A percentile compares a stretch with the other conserved stretches of the same genome.
phyloP scores from a whole-genome alignment of 306 rosid genomes.

The Rosa multiflora region DNA sequence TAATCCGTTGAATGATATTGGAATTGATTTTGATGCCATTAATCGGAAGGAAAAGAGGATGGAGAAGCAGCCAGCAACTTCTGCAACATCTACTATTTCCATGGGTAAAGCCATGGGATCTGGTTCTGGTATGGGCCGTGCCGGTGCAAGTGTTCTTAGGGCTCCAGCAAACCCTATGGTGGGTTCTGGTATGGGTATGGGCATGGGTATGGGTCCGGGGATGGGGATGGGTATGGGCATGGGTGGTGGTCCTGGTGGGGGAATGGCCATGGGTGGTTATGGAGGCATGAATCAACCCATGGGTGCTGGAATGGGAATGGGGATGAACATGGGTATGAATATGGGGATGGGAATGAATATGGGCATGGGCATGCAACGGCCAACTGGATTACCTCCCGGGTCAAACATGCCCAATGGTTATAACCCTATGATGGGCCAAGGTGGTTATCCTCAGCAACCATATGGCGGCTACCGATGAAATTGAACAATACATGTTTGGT shows the following conservation, averaged over 20 bases:
- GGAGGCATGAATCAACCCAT: conserved; percentile 31
- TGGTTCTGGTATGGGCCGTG: conserved; percentile 91
- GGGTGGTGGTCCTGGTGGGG: conserved; percentile 35
- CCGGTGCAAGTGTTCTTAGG: conserved; percentile 70
- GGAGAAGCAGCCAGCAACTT: conserved; percentile 73
- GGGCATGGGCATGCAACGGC: conserved; percentile 85
- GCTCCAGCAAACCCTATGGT: conserved; percentile 50
- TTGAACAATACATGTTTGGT: conserved; percentile 22
- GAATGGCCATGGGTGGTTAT: conserved; percentile 43
- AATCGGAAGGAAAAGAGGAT: conserved; percentile 94
- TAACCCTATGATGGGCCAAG: conserved; percentile 76
- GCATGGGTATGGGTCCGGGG: conserved; percentile 38
- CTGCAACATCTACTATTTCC: conserved; percentile 66
- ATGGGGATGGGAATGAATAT: conserved; percentile 51
- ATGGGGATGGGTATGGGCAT: conserved; percentile 66
- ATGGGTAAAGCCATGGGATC: conserved; percentile 99
- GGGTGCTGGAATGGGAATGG: conserved; percentile 33
- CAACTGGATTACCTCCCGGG: conserved; percentile 55
- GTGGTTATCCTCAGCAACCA: conserved; percentile 79
- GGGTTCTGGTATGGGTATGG: conserved; percentile 66
- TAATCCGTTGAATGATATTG: conserved; percentile 86
- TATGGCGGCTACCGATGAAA: conserved; percentile 74
- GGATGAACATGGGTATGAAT: conserved; percentile 16
- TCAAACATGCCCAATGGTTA: conserved; percentile 64
- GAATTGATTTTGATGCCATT: conserved; percentile 90